Percentiles rank a stretch among this genome's conserved stretches.
Evolutionary conservation across 108 stramenopile genomes (phyloP).

Genomic region (Fistulifera solaris): DNA sequence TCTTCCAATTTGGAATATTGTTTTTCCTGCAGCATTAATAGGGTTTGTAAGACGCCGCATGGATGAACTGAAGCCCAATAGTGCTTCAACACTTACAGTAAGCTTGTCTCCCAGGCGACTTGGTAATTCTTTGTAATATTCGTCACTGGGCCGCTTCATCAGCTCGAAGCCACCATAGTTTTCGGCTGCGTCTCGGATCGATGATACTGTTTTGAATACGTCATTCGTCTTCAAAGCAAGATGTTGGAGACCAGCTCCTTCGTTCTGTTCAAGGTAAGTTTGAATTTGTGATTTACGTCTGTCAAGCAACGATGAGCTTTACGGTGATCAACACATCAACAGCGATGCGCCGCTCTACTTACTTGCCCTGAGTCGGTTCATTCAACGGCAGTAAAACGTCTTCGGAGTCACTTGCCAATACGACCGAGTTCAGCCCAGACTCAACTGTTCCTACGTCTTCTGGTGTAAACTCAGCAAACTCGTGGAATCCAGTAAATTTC

Average conservation of each 20-base stretch:
- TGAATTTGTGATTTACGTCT: constrained; percentile 67
- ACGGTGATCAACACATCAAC: too few relatives aligned
- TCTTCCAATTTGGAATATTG: constrained; percentile 51
- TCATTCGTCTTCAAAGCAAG: constrained; percentile 75
- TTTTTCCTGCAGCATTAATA: constrained; percentile 1
- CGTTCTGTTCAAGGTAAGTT: constrained; percentile 80
- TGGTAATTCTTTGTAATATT: constrained; percentile 62
- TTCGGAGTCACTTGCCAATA: constrained; percentile 48
- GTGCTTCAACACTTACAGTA: constrained; percentile 9
- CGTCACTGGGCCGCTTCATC: constrained; percentile 60
- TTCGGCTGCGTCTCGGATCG: constrained; percentile 49
- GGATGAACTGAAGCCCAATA: neutral
- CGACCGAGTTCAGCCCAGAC: constrained; percentile 78
- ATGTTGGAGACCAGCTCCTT: constrained; percentile 83
- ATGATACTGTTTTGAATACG: constrained; percentile 62
- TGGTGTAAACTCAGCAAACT: constrained; percentile 80
- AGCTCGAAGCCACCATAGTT: constrained; percentile 71
- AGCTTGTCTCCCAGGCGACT: constrained; percentile 35
- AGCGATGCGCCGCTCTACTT: neutral
- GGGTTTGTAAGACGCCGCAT: neutral
- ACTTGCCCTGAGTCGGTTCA: constrained; percentile 56
- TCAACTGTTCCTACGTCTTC: constrained; percentile 84
- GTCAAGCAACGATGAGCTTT: constrained; percentile 10
- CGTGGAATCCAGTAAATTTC: constrained; percentile 62
- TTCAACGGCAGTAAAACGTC: constrained; percentile 76